Evolutionary conservation across 345 rosid genomes (phyloP).

Genomic region (Salix dunnii): DNA sequence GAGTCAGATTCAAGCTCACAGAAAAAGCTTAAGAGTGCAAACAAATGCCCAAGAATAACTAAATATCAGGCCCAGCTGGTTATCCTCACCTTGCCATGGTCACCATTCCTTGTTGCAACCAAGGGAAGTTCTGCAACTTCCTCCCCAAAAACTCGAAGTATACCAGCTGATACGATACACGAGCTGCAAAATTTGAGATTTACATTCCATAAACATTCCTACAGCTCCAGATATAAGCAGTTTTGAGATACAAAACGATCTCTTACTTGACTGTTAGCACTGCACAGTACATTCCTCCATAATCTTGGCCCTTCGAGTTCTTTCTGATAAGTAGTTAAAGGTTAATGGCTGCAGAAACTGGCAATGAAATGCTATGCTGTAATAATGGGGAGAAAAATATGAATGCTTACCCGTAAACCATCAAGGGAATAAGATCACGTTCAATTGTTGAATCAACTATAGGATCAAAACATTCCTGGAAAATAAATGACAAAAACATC

Average conservation of each 20-base stretch:
- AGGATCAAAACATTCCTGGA: conserved; percentile 87
- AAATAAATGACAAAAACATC: conserved; percentile 17
- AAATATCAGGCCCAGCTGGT: neutral
- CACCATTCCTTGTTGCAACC: conserved; percentile 69
- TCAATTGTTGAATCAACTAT: conserved; percentile 54
- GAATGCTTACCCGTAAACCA: conserved; percentile 76
- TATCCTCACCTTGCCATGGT: conserved; percentile 62
- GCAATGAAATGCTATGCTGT: neutral
- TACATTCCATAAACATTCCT: neutral
- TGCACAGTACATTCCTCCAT: conserved; percentile 83
- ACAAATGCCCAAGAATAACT: neutral
- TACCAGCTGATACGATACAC: conserved; percentile 72
- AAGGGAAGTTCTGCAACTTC: conserved; percentile 92
- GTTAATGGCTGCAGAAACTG: neutral
- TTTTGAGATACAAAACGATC: neutral
- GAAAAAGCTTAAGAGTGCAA: neutral
- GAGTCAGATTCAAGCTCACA: neutral
- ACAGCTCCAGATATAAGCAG: neutral
- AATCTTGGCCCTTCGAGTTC: conserved; percentile 65
- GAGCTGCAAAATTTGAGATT: conserved; percentile 44
- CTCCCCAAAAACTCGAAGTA: conserved; percentile 68
- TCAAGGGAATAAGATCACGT: conserved; percentile 78
- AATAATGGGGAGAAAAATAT: neutral
- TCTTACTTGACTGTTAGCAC: conserved; percentile 74
- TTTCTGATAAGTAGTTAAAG: conserved; percentile 41